A percentile compares a stretch with the other conserved stretches of the same genome.
phyloP scores from a whole-genome alignment of 106 monocot genomes.

The Xerophyta viscosa region DNA sequence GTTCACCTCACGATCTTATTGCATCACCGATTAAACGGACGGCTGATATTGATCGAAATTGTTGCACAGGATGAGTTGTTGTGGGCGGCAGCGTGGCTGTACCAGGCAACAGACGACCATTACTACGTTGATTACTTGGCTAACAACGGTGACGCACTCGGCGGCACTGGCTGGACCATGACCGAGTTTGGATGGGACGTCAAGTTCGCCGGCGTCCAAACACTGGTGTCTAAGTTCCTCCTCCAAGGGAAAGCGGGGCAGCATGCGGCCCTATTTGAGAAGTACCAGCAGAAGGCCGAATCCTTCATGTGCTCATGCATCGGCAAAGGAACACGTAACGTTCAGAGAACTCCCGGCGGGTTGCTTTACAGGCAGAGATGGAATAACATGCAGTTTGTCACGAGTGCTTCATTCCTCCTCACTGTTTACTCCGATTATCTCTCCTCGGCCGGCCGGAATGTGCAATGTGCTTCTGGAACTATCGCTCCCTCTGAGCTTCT shows the following conservation, averaged over 20 bases:
- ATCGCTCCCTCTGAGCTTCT: slow-evolving; percentile 55
- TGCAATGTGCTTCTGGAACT: slow-evolving; percentile 44
- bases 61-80: slow-evolving; percentile 84
- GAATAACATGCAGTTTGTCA: slow-evolving; percentile 96
- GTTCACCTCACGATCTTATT: no score
- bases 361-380: slow-evolving; percentile 82
- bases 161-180: slow-evolving; percentile 95
- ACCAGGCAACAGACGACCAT: slow-evolving; percentile 62
- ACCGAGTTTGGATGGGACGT: slow-evolving; percentile 97
- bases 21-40: no score
- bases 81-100: slow-evolving; percentile 92
- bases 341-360: slow-evolving; percentile 81
- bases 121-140: slow-evolving; percentile 79
- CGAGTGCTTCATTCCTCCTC: slow-evolving; percentile 81
- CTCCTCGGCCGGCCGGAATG: slow-evolving; percentile 28
- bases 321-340: slow-evolving; percentile 60
- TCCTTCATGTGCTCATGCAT: slow-evolving; percentile 86
- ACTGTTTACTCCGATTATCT: slow-evolving; percentile 90
- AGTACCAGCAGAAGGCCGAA: slow-evolving; percentile 78
- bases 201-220: slow-evolving; percentile 82
- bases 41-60: no score
- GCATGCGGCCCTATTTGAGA: slow-evolving; percentile 36
- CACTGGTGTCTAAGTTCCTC: slow-evolving; percentile 78
- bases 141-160: slow-evolving; percentile 53
- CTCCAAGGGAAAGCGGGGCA: slow-evolving; percentile 61